Evolutionary conservation across 148 eudicot species (phyloP).

Genomic region (Cornus florida): DNA sequence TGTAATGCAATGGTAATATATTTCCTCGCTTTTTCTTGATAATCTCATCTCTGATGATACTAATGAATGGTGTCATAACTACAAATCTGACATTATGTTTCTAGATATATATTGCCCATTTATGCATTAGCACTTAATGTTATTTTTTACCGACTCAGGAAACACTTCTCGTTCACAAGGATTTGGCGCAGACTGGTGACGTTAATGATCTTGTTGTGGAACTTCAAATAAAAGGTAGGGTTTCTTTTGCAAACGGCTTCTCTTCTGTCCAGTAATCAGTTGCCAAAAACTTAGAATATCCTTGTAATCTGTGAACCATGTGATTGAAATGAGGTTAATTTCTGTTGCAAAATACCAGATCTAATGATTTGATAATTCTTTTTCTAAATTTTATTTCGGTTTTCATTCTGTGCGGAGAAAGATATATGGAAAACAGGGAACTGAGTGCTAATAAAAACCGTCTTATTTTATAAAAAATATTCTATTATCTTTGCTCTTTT

Average conservation of each 20-base stretch:
- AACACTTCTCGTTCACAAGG: conserved; percentile 92
- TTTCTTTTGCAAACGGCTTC: not conserved
- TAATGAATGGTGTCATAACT: too few relatives aligned
- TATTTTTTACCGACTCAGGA: conserved; percentile 44
- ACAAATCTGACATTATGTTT: too few relatives aligned
- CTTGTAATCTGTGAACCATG: not conserved
- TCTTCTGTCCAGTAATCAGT: not conserved
- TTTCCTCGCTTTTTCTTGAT: not conserved
- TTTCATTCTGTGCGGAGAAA: not conserved
- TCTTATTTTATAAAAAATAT: not conserved
- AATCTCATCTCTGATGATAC: not conserved
- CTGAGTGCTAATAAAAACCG: not conserved
- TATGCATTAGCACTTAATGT: not conserved
- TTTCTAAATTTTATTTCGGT: not conserved
- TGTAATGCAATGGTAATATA: conserved; percentile 92
- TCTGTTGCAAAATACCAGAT: not conserved
- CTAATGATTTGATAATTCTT: not conserved
- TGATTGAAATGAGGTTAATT: not conserved
- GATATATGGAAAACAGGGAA: not conserved
- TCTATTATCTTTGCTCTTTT: not conserved
- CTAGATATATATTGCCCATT: not conserved
- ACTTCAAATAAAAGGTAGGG: conserved; percentile 73
- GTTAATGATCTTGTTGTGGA: conserved; percentile 54
- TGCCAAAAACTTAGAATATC: not conserved
- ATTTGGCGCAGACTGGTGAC: conserved; percentile 52